Base-by-base conservation (phyloP, 345 rosid species). In the Syzygium jambos region DNA sequence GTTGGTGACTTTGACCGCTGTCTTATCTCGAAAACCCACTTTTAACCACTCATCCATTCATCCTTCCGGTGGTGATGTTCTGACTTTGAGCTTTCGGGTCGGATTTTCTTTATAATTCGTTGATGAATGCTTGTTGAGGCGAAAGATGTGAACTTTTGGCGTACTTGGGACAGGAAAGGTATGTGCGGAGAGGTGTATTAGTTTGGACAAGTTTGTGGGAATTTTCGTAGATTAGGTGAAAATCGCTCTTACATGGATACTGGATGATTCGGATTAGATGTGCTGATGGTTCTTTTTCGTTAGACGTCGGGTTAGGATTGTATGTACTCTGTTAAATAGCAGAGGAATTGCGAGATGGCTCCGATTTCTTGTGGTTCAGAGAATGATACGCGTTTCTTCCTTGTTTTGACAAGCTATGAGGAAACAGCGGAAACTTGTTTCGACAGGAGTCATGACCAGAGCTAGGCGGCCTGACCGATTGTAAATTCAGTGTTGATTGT, bases 391-490 rank as follows among this genome's bases (percentile, higher is more conserved):
- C 16, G 49, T 73, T 38, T 73, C 80, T 34, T 2, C 17, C 19
- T 61, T 61, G 73, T 61, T 61, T 61, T 61, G 38, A n/a, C 73
- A 61, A 61, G 38, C 4, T 13, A n/a, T 14, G 73, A 61, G 73
- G 73, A 38, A 38, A 73, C 7, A 27, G 23, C 10, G 49, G 49
- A 38, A 43, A 73, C 0, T 19, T 2, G 80, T 73, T 38, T 38
- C 25, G 0, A 2, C 78, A 0, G 9, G 23, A 9, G 1, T 68
- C 3, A 0, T 17, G 13, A 8, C 43, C 5, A 16, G 6, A 61
- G 78, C 43, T 68, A 68, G 46, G 78, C 43, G 3, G 43, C 43
- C 78, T 30, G 78, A 34, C 12, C 23, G 23, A 65, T 65, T 65
- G 49, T 73, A 25, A 19, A 34, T 73, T 19, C 2, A 11, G 7